A percentile compares a stretch with the other conserved stretches of the same genome.
Evolutionary conservation across 495 filamentous ascomycete genomes (phyloP).

Genomic region (Neurospora sp.): DNA sequence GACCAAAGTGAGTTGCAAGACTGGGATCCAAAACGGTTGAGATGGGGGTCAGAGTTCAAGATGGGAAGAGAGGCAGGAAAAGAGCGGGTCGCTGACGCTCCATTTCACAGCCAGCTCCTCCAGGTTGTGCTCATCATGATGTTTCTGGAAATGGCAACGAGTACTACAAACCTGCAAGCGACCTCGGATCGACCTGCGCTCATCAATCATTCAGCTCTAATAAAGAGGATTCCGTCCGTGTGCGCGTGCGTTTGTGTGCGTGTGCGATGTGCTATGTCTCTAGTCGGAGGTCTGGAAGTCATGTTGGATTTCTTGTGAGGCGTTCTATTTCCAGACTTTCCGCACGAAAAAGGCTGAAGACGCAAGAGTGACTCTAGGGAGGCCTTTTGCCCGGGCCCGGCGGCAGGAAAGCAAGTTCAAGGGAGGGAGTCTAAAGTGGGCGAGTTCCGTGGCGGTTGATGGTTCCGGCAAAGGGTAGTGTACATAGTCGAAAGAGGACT

Average conservation of each 20-base stretch:
- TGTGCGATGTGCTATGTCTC: neutral
- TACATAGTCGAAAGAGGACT: neutral
- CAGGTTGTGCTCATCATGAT: neutral
- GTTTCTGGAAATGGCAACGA: neutral
- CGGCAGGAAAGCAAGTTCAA: neutral
- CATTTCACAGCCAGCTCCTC: neutral
- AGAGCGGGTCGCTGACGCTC: neutral
- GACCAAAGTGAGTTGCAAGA: neutral
- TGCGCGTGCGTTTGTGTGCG: neutral
- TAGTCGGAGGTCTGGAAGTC: neutral
- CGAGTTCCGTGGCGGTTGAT: neutral
- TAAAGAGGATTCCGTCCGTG: neutral
- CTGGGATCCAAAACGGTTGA: neutral
- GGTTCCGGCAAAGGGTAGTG: neutral
- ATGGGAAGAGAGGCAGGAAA: neutral
- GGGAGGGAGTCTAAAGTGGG: neutral
- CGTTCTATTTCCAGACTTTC: neutral
- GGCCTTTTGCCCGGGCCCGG: neutral
- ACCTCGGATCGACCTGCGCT: neutral
- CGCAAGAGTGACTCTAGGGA: neutral
- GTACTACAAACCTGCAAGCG: neutral
- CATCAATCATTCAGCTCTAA: neutral
- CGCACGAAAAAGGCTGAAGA: neutral
- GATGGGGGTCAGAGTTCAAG: neutral
- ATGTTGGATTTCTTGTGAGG: neutral